These are phyloP conservation scores for Phoenix dactylifera DNA, from an alignment of 176 grass and related monocot species.

Conservation along the genomic window DNA sequence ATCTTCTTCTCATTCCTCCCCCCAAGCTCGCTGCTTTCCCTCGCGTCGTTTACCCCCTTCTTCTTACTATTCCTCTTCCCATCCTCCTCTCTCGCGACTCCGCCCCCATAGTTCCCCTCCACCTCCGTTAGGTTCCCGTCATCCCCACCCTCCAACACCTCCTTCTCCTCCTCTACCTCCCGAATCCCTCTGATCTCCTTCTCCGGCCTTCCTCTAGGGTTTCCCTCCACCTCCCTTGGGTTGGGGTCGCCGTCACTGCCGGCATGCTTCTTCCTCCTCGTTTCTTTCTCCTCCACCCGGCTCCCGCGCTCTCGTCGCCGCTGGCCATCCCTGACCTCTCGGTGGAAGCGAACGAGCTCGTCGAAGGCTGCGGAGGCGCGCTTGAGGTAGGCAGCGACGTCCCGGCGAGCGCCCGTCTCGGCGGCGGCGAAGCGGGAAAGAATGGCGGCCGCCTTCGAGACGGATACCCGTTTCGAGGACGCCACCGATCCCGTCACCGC, in stretches of 20 bases:
- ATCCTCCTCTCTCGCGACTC: too few species aligned
- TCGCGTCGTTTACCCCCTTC: too few species aligned
- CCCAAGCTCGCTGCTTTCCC: too few species aligned
- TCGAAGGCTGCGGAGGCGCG: conserved; percentile 17
- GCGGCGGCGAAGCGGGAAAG: conserved; percentile 12
- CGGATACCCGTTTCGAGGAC: conserved; percentile 5
- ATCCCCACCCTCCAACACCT: too few species aligned
- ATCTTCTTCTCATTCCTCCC: too few species aligned
- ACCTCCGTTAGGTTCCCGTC: too few species aligned
- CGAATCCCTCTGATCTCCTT: too few species aligned
- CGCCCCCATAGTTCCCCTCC: too few species aligned
- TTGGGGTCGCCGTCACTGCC: not conserved
- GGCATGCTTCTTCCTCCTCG: not conserved
- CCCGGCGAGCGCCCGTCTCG: not conserved
- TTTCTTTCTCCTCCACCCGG: not conserved
- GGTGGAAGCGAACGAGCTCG: conserved; percentile 4
- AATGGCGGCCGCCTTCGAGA: conserved; percentile 12
- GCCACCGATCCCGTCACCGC: conserved; percentile 10
- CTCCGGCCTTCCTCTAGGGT: too few species aligned
- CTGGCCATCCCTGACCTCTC: not conserved
- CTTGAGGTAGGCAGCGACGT: conserved; percentile 10
- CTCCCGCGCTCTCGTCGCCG: not conserved
- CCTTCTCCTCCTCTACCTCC: too few species aligned
- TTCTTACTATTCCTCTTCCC: too few species aligned
- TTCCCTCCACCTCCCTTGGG: too few species aligned